Evolutionary conservation across 148 eudicot genomes (phyloP), one percentile per base, ranked within the genome.

Genomic region (Camellia granthamiana): DNA sequence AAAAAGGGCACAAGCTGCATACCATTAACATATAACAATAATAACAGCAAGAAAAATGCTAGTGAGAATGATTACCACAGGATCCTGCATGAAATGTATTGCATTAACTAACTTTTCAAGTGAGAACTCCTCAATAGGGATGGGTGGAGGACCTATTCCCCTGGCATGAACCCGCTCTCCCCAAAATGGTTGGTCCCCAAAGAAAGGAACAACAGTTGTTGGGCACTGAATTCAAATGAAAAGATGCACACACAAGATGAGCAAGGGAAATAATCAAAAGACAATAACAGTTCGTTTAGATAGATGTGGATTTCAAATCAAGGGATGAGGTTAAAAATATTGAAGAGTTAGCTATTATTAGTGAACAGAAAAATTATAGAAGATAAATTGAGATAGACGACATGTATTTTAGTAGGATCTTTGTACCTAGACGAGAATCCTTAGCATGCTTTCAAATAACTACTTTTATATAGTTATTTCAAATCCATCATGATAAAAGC

Each of bases 121-220:
- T 58, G 92, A 81, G 78, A 95, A 93, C 47, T 95, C 91, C 44
- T 93, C 92, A 44, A 93, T 80, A 3, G 94, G 93, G 74, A 95
- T 90, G 9, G 98, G 98, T 59, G 88, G 78, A 65, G 98, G 98
- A 49, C 98, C 98, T 74, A 93, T 84, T 55, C 98, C 97, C 84
- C 88, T 90, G 54, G 89, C 90, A 79, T 89, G 93, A 58, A 95
- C 93, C 76, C 84, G 90, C 61, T 95, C 97, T 54, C 98, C 98
- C 98, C 98, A 95, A 78, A 95, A 95, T 6, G 94, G 97, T 79
- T 95, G 98, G 85, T 95, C 98, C 63, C 98, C 98, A 64, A 95
- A 93, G 87, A 95, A 95, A 41, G 98, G 97, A 60, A 95, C 94
- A 52, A 95, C 84, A 41, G 98, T 88, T 63, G 98, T 95, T 30